These are phyloP conservation scores for Acacia confusa DNA, from an alignment of 306 rosid species.

Conservation along the genomic window DNA sequence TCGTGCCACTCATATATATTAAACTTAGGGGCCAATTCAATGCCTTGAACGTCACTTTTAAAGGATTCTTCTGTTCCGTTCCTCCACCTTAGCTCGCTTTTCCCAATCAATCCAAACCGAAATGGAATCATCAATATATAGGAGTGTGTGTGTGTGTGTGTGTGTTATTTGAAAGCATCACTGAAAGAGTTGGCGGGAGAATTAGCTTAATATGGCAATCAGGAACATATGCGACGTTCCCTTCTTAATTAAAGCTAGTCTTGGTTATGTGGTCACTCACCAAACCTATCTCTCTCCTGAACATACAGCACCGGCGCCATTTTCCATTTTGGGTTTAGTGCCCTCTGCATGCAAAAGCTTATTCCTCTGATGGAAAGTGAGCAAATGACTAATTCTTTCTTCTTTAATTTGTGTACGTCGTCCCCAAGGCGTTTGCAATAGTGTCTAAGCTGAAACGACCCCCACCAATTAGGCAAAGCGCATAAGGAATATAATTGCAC, in stretches of 20 bases:
- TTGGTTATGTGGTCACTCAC: constrained; percentile 20
- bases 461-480: background rate
- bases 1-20: background rate
- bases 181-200: background rate
- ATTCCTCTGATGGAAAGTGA: background rate
- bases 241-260: constrained; percentile 23
- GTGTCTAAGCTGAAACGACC: background rate
- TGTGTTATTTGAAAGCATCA: background rate
- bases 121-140: background rate
- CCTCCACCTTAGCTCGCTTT: background rate
- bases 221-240: constrained; percentile 22
- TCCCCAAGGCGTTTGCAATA: background rate
- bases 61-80: background rate
- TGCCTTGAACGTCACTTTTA: background rate
- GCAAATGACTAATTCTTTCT: background rate
- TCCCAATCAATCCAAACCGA: background rate
- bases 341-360: constrained; percentile 24
- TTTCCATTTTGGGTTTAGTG: background rate
- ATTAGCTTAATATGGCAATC: constrained; percentile 10
- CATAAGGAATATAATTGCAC: background rate
- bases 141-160: too few relatives aligned
- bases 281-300: background rate
- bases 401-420: background rate
- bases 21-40: constrained; percentile 3
- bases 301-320: background rate